A percentile compares a stretch with the other conserved stretches of the same genome.
Conservation (phyloP, 108 stramenopile species). For the Pelagomonas calceolata region DNA sequence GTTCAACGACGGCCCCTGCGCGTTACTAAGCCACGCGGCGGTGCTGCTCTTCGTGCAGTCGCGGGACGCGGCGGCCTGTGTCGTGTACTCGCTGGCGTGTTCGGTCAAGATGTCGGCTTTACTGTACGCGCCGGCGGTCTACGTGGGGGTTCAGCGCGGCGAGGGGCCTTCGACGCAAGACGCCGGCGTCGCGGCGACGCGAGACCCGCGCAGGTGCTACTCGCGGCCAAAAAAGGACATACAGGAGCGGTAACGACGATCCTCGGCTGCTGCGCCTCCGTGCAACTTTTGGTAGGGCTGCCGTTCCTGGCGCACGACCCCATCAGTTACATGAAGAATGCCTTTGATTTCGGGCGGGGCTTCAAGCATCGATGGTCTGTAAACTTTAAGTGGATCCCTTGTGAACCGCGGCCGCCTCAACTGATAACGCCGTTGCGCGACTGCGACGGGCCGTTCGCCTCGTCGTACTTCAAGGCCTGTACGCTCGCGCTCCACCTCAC, state of each 20-base stretch:
- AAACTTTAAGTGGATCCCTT: constrained; percentile 58
- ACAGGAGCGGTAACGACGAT: constrained; percentile 13
- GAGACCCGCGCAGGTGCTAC: no score
- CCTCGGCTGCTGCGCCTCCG: constrained; percentile 44
- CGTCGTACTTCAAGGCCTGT: background rate
- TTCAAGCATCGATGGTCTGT: constrained; percentile 95
- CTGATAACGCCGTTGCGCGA: background rate
- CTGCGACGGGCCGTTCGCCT: background rate
- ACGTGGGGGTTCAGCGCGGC: constrained; percentile 60
- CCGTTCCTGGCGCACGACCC: constrained; percentile 82
- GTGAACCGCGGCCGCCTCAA: no score
- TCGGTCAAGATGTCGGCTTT: constrained; percentile 94
- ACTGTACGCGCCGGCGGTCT: constrained; percentile 84
- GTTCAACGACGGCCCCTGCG: constrained; percentile 91
- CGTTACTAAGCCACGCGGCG: constrained; percentile 66
- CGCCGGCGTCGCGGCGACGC: constrained; percentile 23
- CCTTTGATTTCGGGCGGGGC: constrained; percentile 91
- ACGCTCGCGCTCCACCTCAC: background rate
- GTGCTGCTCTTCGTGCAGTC: constrained; percentile 56
- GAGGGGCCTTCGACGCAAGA: constrained; percentile 37
- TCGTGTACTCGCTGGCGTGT: constrained; percentile 76
- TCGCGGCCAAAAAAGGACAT: constrained; percentile 13
- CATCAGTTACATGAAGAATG: constrained; percentile 70
- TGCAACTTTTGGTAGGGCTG: constrained; percentile 72
- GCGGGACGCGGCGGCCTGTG: constrained; percentile 67